Evolutionary conservation across 257 asterid species (phyloP).

Genomic region (Phtheirospermum japonicum): DNA sequence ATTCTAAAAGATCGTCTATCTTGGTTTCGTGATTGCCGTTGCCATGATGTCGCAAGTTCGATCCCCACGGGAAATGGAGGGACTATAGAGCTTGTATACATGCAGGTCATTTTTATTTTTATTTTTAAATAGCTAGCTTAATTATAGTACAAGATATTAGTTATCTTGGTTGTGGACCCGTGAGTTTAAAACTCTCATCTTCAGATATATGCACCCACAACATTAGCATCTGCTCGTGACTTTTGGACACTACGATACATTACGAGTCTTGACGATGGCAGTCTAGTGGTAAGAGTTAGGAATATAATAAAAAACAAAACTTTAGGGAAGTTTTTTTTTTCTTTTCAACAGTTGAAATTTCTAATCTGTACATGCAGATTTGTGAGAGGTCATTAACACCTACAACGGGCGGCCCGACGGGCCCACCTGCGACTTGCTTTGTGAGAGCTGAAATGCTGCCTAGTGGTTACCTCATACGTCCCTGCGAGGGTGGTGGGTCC

Average conservation of each 20-base stretch:
- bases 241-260: slow-evolving; percentile 89
- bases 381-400: slow-evolving; percentile 90
- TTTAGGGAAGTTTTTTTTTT: background rate
- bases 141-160: background rate
- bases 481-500: slow-evolving; percentile 98
- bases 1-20: slow-evolving; percentile 94
- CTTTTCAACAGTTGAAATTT: background rate
- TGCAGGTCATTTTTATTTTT: slow-evolving; percentile 54
- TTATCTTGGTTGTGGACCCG: background rate
- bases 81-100: slow-evolving; percentile 78
- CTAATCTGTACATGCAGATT: slow-evolving; percentile 53
- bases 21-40: slow-evolving; percentile 94
- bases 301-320: background rate
- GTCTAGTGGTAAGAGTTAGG: slow-evolving; percentile 67
- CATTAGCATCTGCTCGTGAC: slow-evolving; percentile 92
- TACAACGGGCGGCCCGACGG: slow-evolving; percentile 82
- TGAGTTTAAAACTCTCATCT: background rate
- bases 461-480: slow-evolving; percentile 81
- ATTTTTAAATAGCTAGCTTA: background rate
- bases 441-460: slow-evolving; percentile 91
- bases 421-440: slow-evolving; percentile 71
- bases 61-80: slow-evolving; percentile 94
- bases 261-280: slow-evolving; percentile 83
- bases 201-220: slow-evolving; percentile 91
- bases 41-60: slow-evolving; percentile 63